Percentiles rank a stretch among this genome's conserved stretches.
phyloP scores from a whole-genome alignment of 1,139 yeast genomes.

The Lodderomyces orthopsilosis region DNA sequence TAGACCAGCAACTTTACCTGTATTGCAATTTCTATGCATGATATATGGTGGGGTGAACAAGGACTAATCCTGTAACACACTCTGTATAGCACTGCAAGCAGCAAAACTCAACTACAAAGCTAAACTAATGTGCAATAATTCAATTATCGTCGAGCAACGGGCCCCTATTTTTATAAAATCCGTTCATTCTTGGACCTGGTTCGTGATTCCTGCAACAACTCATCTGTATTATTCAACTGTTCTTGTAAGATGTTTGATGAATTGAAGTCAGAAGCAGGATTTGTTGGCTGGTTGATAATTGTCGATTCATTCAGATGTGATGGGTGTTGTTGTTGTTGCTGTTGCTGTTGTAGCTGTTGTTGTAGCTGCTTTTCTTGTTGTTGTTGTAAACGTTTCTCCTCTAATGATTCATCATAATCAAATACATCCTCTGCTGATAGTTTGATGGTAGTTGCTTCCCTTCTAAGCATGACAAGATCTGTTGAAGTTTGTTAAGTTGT shows the following conservation, averaged over 20 bases:
- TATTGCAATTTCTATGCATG: no score
- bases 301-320: neutral
- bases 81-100: no score
- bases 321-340: conserved; percentile 1
- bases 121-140: no score
- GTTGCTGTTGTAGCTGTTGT: conserved; percentile 8
- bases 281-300: neutral
- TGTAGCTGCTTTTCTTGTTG: conserved; percentile 6
- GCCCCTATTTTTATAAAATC: conserved; percentile 10
- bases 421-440: conserved; percentile 65
- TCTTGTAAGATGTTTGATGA: conserved; percentile 16
- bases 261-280: conserved; percentile 6
- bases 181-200: conserved; percentile 18
- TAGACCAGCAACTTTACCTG: no score
- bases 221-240: conserved; percentile 13
- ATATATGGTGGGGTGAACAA: no score
- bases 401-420: conserved; percentile 51
- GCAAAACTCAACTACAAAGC: no score
- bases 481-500: neutral
- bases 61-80: no score
- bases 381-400: conserved; percentile 11
- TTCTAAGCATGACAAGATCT: conserved; percentile 47
- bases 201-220: conserved; percentile 5
- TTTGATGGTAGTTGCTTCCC: conserved; percentile 62
- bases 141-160: no score